A percentile compares a stretch with the other conserved stretches of the same genome.
phyloP scores from a whole-genome alignment of 2,329 filamentous ascomycete genomes.

The Dendryphion nanum region DNA sequence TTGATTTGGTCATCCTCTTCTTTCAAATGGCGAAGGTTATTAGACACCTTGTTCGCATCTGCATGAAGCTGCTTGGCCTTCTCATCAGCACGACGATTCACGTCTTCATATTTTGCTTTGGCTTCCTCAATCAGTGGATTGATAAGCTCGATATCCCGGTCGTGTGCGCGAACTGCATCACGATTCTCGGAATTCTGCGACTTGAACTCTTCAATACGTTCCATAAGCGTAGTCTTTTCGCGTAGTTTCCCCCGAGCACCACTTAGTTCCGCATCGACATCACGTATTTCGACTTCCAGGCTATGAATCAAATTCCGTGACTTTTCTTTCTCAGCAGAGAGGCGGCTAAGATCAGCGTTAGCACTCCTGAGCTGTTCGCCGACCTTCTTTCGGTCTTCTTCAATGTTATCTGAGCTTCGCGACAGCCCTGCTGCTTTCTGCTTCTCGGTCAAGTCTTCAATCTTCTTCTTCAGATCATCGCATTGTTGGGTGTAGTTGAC shows the following conservation, averaged over 20 bases:
- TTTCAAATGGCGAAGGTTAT: constrained; percentile 74
- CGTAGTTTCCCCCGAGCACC: constrained; percentile 73
- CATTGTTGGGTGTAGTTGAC: constrained; percentile 71
- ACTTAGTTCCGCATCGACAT: constrained; percentile 70
- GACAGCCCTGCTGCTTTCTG: constrained; percentile 66
- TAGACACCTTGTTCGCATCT: constrained; percentile 68
- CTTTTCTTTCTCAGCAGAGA: constrained; percentile 70
- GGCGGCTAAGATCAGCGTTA: constrained; percentile 63
- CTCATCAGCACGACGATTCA: constrained; percentile 66
- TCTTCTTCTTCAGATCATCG: constrained; percentile 67
- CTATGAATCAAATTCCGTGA: constrained; percentile 65
- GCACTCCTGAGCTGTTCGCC: constrained; percentile 65
- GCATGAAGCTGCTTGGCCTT: constrained; percentile 72
- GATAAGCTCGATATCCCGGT: constrained; percentile 71
- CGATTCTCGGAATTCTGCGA: constrained; percentile 67
- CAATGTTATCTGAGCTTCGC: constrained; percentile 79
- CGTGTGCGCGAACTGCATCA: constrained; percentile 65
- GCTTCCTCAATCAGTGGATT: constrained; percentile 74
- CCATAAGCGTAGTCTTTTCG: constrained; percentile 70
- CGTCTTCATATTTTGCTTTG: constrained; percentile 73
- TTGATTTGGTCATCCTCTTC: constrained; percentile 75
- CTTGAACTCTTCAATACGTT: constrained; percentile 72
- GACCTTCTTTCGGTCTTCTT: constrained; percentile 67
- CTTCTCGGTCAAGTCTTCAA: constrained; percentile 71
- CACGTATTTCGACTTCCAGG: constrained; percentile 75